Evolutionary conservation across 345 rosid species (phyloP).

Genomic region (Cardiospermum halicacabum): DNA sequence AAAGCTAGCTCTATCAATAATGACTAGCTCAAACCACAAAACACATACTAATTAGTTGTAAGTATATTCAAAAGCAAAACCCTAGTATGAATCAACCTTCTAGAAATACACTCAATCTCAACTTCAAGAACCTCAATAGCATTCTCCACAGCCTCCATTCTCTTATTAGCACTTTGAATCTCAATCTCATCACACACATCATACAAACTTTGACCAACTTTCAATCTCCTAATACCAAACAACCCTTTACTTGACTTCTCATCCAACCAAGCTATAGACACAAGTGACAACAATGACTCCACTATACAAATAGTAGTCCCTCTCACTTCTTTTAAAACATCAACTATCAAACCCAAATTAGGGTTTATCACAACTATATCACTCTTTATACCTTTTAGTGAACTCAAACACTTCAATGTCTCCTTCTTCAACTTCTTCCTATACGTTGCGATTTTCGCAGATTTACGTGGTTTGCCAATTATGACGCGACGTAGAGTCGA

Average conservation of each 20-base stretch:
- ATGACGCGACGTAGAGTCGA: slow-evolving; percentile 39
- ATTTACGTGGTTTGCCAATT: slow-evolving; percentile 30
- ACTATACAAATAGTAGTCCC: slow-evolving; percentile 41
- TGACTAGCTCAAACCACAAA: not conserved
- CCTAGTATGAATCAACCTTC: slow-evolving; percentile 78
- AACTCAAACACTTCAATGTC: slow-evolving; percentile 52
- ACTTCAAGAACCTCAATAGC: slow-evolving; percentile 60
- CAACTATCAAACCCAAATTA: slow-evolving; percentile 38
- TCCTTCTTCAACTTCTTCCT: slow-evolving; percentile 66
- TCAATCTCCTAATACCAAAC: slow-evolving; percentile 28
- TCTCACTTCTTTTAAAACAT: slow-evolving; percentile 63
- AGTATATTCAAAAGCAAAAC: slow-evolving; percentile 76
- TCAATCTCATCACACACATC: slow-evolving; percentile 49
- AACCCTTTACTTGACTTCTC: slow-evolving; percentile 38
- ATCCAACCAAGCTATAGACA: slow-evolving; percentile 67
- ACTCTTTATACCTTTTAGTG: slow-evolving; percentile 41
- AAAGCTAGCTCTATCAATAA: not conserved
- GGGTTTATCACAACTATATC: slow-evolving; percentile 21
- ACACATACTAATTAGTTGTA: slow-evolving; percentile 25
- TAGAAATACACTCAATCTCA: slow-evolving; percentile 59
- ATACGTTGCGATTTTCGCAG: slow-evolving; percentile 40
- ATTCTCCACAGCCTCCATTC: slow-evolving; percentile 69
- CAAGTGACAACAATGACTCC: slow-evolving; percentile 55
- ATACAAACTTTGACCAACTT: slow-evolving; percentile 31
- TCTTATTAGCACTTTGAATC: slow-evolving; percentile 52